phyloP scores from a whole-genome alignment of 2,329 filamentous ascomycete genomes.

The Fusarium euwallaceae region DNA sequence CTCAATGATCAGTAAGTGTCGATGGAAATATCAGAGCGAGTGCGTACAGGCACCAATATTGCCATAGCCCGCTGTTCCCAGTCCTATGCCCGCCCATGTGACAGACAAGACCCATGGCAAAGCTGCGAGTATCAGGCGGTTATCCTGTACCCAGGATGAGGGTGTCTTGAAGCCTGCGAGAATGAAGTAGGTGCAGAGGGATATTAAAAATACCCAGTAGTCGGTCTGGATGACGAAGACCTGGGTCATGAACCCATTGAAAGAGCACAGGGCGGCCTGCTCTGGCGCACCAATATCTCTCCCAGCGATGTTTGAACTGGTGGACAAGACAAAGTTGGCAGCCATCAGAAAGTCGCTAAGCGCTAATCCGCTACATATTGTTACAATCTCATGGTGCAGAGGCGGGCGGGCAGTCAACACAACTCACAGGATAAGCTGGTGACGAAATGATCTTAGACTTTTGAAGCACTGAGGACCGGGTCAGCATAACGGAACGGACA shows the following conservation, averaged over 20 bases:
- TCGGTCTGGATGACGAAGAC: constrained; percentile 18
- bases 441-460: constrained; percentile 16
- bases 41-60: constrained; percentile 17
- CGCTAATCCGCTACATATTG: constrained; percentile 5
- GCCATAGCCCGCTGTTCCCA: constrained; percentile 8
- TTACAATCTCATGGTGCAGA: not conserved
- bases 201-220: constrained; percentile 17
- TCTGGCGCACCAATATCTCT: constrained; percentile 9
- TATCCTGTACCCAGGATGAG: constrained; percentile 6
- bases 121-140: not conserved
- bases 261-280: constrained; percentile 7
- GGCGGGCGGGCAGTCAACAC: not conserved
- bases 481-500: not conserved
- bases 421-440: constrained; percentile 25
- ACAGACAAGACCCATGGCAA: constrained; percentile 9
- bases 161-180: constrained; percentile 8
- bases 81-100: constrained; percentile 14
- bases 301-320: constrained; percentile 7
- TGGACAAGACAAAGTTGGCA: constrained; percentile 15
- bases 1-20: not conserved
- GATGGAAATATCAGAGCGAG: not conserved
- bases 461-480: constrained; percentile 6
- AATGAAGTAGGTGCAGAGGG: constrained; percentile 15
- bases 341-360: constrained; percentile 21
- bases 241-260: constrained; percentile 20